Conservation (phyloP, 345 rosid genomes). For the Barbarea vulgaris region DNA sequence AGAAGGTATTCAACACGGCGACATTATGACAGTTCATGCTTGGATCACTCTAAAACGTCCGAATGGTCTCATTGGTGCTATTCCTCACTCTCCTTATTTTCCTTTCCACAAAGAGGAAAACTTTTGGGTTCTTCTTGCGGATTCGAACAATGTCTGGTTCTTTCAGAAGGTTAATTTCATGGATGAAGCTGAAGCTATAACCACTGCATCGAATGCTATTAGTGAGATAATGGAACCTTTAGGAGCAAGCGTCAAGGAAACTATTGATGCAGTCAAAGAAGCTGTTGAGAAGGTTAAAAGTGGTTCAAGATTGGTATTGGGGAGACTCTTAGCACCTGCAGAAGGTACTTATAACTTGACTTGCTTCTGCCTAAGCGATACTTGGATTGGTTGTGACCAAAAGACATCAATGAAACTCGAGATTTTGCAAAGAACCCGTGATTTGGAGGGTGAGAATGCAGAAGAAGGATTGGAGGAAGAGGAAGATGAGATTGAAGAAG, state of each 20-base stretch:
- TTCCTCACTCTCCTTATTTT: slow-evolving; percentile 80
- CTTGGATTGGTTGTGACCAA: slow-evolving; percentile 92
- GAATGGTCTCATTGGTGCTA: slow-evolving; percentile 71
- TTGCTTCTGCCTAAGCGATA: slow-evolving; percentile 85
- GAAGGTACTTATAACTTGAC: slow-evolving; percentile 88
- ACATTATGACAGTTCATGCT: slow-evolving; percentile 72
- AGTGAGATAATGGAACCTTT: slow-evolving; percentile 64
- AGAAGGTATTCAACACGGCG: slow-evolving; percentile 95
- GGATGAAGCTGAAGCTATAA: slow-evolving; percentile 83
- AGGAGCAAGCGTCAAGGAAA: slow-evolving; percentile 75
- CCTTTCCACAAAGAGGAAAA: slow-evolving; percentile 93
- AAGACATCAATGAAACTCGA: slow-evolving; percentile 66
- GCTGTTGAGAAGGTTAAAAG: slow-evolving; percentile 78
- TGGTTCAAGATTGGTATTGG: slow-evolving; percentile 88
- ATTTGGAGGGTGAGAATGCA: slow-evolving; percentile 58
- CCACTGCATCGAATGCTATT: slow-evolving; percentile 67
- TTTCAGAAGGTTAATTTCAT: slow-evolving; percentile 88
- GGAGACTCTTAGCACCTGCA: slow-evolving; percentile 75
- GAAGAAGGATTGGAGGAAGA: slow-evolving; percentile 79
- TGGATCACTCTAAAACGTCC: slow-evolving; percentile 81
- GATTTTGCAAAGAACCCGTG: slow-evolving; percentile 75
- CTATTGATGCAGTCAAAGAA: slow-evolving; percentile 53
- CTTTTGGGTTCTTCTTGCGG: slow-evolving; percentile 90
- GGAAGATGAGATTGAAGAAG: slow-evolving; percentile 85
- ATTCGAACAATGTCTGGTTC: slow-evolving; percentile 80